phyloP scores from a whole-genome alignment of 192 early-diverging fungal genomes.

The Backusella macrospora region DNA sequence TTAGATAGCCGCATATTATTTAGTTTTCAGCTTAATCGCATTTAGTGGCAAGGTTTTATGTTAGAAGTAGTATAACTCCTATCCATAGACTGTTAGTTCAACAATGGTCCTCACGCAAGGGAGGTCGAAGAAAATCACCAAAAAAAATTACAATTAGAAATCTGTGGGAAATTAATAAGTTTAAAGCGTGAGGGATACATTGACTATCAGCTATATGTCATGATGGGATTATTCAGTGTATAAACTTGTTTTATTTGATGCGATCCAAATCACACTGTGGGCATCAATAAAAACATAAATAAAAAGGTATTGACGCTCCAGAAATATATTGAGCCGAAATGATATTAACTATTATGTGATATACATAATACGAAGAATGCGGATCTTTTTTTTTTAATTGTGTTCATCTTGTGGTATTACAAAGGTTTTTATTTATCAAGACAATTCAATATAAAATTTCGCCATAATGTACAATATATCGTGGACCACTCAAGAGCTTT shows the following conservation, averaged over 20 bases:
- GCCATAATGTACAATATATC: background rate
- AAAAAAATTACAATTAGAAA: background rate
- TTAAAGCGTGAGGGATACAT: background rate
- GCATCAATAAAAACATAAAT: background rate
- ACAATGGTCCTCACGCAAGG: background rate
- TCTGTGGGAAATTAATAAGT: background rate
- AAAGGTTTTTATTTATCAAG: background rate
- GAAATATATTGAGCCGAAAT: background rate
- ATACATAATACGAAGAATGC: background rate
- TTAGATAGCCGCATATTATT: background rate
- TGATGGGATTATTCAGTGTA: background rate
- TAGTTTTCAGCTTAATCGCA: background rate
- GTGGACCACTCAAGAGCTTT: background rate
- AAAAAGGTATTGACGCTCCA: background rate
- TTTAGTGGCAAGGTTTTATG: background rate
- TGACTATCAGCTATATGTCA: background rate
- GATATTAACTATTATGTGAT: background rate
- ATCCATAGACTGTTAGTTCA: no score
- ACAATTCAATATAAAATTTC: background rate
- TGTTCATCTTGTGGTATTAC: background rate
- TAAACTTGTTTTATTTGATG: background rate
- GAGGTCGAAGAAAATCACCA: background rate
- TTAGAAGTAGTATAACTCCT: background rate
- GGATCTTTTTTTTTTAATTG: background rate
- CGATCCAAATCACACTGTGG: background rate